phyloP scores from a whole-genome alignment of 148 eudicot genomes.

The Spergularia bocconei region DNA sequence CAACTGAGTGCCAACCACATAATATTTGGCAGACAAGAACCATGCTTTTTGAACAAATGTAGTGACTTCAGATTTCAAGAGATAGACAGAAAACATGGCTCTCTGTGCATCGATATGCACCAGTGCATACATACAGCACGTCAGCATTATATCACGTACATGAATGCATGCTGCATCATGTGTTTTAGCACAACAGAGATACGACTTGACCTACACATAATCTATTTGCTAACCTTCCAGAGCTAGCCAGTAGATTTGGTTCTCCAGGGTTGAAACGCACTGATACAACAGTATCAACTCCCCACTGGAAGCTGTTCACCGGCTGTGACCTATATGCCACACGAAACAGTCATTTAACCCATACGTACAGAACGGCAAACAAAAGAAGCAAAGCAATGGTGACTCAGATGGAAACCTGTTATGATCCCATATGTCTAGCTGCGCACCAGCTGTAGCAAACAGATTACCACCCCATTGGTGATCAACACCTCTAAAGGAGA shows the following conservation, averaged over 20 bases:
- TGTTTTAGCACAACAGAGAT: background rate
- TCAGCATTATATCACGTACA: background rate
- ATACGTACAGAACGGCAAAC: background rate
- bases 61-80: background rate
- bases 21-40: too few species aligned
- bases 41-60: too few species aligned
- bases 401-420: conserved; percentile 50
- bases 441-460: conserved; percentile 98
- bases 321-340: conserved; percentile 76
- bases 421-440: conserved; percentile 94
- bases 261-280: conserved; percentile 96
- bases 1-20: too few species aligned
- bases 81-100: background rate
- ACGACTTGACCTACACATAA: background rate
- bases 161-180: conserved; percentile 12
- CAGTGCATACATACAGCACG: background rate
- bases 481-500: conserved; percentile 69
- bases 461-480: conserved; percentile 85
- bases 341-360: conserved; percentile 14
- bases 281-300: conserved; percentile 74
- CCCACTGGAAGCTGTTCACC: conserved; percentile 88
- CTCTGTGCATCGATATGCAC: background rate
- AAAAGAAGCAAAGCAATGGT: conserved; percentile 1
- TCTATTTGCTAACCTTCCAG: conserved; percentile 59
- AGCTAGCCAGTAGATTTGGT: conserved; percentile 79